Evolutionary conservation across 108 stramenopile genomes (phyloP), one percentile per base, ranked within the genome.

Genomic region (Nitzschia inconspicua): DNA sequence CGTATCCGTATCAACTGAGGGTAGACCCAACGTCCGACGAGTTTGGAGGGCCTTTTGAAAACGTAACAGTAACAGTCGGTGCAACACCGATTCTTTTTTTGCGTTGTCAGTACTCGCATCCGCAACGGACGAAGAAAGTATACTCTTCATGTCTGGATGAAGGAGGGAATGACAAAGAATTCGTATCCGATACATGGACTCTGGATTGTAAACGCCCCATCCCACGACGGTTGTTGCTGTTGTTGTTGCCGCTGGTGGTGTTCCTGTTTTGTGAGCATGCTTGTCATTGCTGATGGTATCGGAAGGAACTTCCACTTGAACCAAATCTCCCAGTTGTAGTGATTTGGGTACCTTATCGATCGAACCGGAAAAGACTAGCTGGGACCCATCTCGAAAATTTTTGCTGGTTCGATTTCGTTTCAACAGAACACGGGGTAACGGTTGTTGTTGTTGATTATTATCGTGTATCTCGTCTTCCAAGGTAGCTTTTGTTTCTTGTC

Each of bases 151-250:
- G 11, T 60, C 48, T 4, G 70, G 62, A 52, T 81, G 75, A 32
- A 75, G 37, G 23, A 47, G n/a, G 7, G 76, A 57, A 60, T 92
- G 91, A 37, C 78, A 75, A 1, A 96, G 52, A 22, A 94, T 83
- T 19, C 92, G 71, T 3, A 93, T 81, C 24, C 86, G 57, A 62
- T 96, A 96, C 77, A 93, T 74, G 14, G 83, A 85, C 24, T 74
- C 44, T 2, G 88, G 85, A 66, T 96, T 96, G 82, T 85, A 95
- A 67, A 78, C 72, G 16, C 95, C 95, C 44, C 76, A 86, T 24
- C 93, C 95, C 36, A 95, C 75, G 31, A 79, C 53, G 9, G 60
- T 54, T 31, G 53, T 54, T 3, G 53, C 35, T 79, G 61, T 54
- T 23, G 60, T 54, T 11, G 67, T 64, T 43, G 31, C 48, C 36